Evolutionary conservation across 1,284 basidiomycete genomes (phyloP), one percentile per base, ranked within the genome.

Genomic region (Cutaneotrichosporon arboriforme): DNA sequence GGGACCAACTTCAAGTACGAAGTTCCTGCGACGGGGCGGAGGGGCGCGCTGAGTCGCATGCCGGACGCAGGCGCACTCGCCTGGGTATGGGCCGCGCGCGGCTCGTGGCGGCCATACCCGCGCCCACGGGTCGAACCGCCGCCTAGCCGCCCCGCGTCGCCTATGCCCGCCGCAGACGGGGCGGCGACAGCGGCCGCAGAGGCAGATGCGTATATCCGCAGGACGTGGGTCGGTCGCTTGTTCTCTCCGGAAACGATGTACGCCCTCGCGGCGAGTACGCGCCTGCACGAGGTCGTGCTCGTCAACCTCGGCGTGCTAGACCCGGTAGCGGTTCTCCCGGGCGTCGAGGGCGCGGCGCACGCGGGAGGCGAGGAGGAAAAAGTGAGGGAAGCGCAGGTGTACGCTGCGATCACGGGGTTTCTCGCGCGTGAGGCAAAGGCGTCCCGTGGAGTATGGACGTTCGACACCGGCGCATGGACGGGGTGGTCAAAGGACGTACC

Each of bases 1-100:
- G 57, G 57, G 14, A 46, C 36, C 1, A 52, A 52, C 38, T 46
- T 52, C 14, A 55, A 53, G 38, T 55, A n/a, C 13, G 57, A 59
- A 8, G 22, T 34, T 3, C 22, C 42, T 17, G 42, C 50, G 5
- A 26, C 26, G 3, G 50, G 50, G 4, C 20, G 36, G 15, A 15
- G 22, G 14, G 34, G 33, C 17, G 34, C 43, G 8, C 36, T 51
- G 8, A 36, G 42, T 4, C 23, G 31, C 3, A 9, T 23, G 10
- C 34, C 42, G 1, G 14, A 41, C 17, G n/a, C 23, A 8, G 8
- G 17, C 23, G 15, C 17, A 12, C 14, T 46, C 23, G 35, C 45
- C 4, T 51, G 44, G 17, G 42, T 51, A 12, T 51, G 38, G 15
- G 42, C 35, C 8, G 42, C 35, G 4, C 18, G 13, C 23, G 14